Evolutionary conservation across 1,139 yeast genomes (phyloP), one percentile per base, ranked within the genome.

Genomic region (Zhuliangozyma parablackwelliae): DNA sequence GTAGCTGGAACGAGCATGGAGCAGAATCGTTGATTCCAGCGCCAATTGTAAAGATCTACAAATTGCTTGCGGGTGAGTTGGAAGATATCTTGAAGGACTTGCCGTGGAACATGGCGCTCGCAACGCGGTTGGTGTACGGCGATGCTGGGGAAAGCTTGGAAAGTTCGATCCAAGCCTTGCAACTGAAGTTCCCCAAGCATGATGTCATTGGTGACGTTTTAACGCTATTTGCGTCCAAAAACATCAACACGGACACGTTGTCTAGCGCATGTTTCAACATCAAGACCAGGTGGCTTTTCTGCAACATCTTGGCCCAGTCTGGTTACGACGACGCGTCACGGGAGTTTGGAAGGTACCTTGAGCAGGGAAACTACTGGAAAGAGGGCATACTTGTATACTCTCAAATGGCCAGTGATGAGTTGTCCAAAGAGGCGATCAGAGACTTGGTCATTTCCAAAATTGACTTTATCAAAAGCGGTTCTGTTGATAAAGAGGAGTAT

Each of bases 71-170:
- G 2, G 95, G 95, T 3, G 64, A 71, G 3, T 59, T 62, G 56
- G 42, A 58, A 6, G 57, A 63, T 23, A 59, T 75, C 20, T 46
- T 70, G 3, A 63, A 60, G 1, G 75, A 68, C 1, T 65, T 85
- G 28, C 75, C 84, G 11, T 88, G 96, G 95, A 68, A 73, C 38
- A 65, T 82, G 29, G 68, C 75, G 10, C 65, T 89, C 26, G 80
- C 82, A 0, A 47, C 85, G 37, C 56, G 68, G 25, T 52, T 88
- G 13, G 78, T 77, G 56, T 90, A 81, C 57, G 89, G 85, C 7
- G 51, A 72, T 42, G 58, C 57, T 30, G 53, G 75, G 3, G 54
- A 77, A 35, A 64, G 63, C 38, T 51, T 81, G n/a, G 68, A 62
- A 39, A 65, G 72, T 16, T 48, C 66, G 9, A 55, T 70, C 29